Evolutionary conservation across 164 flowering plant species (phyloP).

Genomic region (Saururus chinensis): DNA sequence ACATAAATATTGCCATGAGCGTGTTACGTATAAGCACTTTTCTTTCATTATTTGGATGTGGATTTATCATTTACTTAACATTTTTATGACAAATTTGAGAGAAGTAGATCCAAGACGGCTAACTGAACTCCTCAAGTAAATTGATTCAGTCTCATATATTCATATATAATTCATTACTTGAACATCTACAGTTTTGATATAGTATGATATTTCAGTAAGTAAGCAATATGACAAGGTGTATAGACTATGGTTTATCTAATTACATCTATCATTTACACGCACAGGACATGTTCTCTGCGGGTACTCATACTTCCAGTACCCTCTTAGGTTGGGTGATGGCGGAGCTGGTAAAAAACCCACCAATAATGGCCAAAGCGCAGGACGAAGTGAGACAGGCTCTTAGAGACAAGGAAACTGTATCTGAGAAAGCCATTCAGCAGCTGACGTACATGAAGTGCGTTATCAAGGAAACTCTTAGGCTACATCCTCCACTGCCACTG

Average conservation of each 20-base stretch:
- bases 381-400: conserved; percentile 3
- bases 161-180: too few species aligned
- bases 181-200: too few species aligned
- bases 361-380: conserved; percentile 6
- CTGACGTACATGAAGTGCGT: conserved; percentile 4
- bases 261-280: neutral
- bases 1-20: too few species aligned
- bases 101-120: too few species aligned
- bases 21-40: too few species aligned
- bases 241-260: neutral
- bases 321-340: conserved; percentile 6
- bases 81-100: too few species aligned
- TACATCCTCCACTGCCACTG: conserved; percentile 36
- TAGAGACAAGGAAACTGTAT: conserved; percentile 1
- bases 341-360: conserved; percentile 6
- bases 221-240: too few species aligned
- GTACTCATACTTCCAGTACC: conserved; percentile 2
- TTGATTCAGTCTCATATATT: too few species aligned
- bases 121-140: too few species aligned
- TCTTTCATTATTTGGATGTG: too few species aligned
- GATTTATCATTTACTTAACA: too few species aligned
- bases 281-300: conserved; percentile 4
- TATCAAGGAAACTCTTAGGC: conserved; percentile 24
- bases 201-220: too few species aligned
- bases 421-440: neutral